phyloP scores from a whole-genome alignment of 306 rosid species.

The Sechiopsis laciniata region DNA sequence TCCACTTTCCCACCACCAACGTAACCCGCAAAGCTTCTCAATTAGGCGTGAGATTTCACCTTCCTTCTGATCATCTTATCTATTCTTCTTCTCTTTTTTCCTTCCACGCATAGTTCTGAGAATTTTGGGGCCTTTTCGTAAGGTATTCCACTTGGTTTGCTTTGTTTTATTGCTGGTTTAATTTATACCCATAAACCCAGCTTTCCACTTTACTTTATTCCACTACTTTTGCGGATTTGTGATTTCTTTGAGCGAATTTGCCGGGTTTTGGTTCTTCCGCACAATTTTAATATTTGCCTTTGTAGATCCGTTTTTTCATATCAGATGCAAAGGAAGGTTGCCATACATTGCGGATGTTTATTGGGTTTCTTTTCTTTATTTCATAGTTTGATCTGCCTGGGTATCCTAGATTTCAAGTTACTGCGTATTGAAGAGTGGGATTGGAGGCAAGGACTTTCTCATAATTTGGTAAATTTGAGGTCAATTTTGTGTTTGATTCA shows the following conservation, averaged over 20 bases:
- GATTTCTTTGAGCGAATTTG: not conserved
- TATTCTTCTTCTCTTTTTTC: too few species aligned
- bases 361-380: not conserved
- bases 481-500: not conserved
- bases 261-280: not conserved
- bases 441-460: not conserved
- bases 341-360: too few species aligned
- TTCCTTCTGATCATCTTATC: not conserved
- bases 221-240: slow-evolving; percentile 1
- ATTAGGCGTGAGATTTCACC: not conserved
- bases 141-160: not conserved
- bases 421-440: not conserved
- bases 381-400: slow-evolving; percentile 10
- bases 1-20: not conserved
- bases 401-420: not conserved
- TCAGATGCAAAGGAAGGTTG: too few species aligned
- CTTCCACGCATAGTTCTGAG: not conserved
- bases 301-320: too few species aligned
- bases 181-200: not conserved
- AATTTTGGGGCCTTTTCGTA: not conserved
- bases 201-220: slow-evolving; percentile 15
- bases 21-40: not conserved
- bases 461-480: not conserved
- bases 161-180: not conserved
- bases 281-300: too few species aligned